These are phyloP conservation scores for Brassica balearica DNA, from an alignment of 441 rosid species.

Conservation along the genomic window DNA sequence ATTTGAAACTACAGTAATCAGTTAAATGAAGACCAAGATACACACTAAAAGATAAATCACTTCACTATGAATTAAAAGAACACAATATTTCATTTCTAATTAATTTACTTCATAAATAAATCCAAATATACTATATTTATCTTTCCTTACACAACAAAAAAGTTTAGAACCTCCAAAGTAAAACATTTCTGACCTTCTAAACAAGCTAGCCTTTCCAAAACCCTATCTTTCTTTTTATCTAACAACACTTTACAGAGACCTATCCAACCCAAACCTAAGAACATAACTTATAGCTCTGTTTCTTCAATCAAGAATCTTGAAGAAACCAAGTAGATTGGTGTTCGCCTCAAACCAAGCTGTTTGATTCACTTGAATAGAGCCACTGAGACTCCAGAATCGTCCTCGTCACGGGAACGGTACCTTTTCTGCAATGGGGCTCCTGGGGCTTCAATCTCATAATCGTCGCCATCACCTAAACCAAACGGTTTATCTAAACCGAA, in stretches of 20 bases:
- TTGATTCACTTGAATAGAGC: conserved; percentile 49
- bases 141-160: not conserved
- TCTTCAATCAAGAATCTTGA: conserved; percentile 40
- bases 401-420: conserved; percentile 42
- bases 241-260: conserved; percentile 31
- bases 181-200: not conserved
- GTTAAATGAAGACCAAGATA: too few relatives aligned
- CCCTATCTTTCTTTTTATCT: conserved; percentile 33
- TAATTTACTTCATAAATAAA: not conserved
- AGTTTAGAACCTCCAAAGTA: not conserved
- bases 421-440: conserved; percentile 59
- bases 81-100: not conserved
- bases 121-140: conserved; percentile 18
- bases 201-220: conserved; percentile 31
- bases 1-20: too few relatives aligned
- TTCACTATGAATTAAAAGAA: not conserved
- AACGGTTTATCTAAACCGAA: conserved; percentile 36
- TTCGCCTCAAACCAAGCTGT: conserved; percentile 29
- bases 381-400: conserved; percentile 57
- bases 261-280: not conserved
- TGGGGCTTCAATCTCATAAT: conserved; percentile 68
- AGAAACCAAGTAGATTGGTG: conserved; percentile 30
- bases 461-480: conserved; percentile 41
- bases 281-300: conserved; percentile 1
- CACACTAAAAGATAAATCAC: too few relatives aligned